Base-by-base conservation (phyloP, 352 stramenopile species). In the Blastocystis sp. region DNA sequence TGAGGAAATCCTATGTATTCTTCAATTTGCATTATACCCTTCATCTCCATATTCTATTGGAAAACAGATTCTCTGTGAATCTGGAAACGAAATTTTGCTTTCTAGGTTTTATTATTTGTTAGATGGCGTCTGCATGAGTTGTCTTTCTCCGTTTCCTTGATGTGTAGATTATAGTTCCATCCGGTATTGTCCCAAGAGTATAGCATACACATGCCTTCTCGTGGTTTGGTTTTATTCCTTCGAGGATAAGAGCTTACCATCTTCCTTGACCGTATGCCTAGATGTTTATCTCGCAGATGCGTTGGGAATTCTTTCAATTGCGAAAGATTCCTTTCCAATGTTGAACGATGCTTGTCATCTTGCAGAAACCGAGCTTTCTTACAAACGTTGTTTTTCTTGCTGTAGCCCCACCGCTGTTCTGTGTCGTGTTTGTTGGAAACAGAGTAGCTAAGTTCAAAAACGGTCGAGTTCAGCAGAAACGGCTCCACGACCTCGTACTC, bases 61-160 rank as follows among this genome's bases (percentile, higher is more conserved):
- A 14, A 32, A 44, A 11, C 21, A 14, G 9, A 40, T 69, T 69
- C 57, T 69, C 27, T 40, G n/a, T 11, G 29, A 69, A n/a, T 9
- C 57, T 11, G 57, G 57, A 11, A 16, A 46, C 32, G n/a, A 9
- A 16, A 46, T 32, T 32, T n/a, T 69, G 6, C 44, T 46, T 44
- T 44, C 57, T 14, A 69, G 32, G 14, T 44, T 40, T 11, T 32
- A 69, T n/a, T 69, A n/a, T 14, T 32, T 69, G 8, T 32, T 69
- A 9, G 44, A 69, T 6, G 57, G 57, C n/a, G 57, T 69, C 8
- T 69, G 57, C 29, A 69, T 69, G 57, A 69, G 57, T 69, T 27
- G 11, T 18, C 9, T 7, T 14, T 18, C 34, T 4, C 4, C 44
- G 14, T 18, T n/a, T 9, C 16, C 21, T 7, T 69, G 57, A 69